Conservation (phyloP, 345 rosid species). For the Eucalyptus microcorys region DNA sequence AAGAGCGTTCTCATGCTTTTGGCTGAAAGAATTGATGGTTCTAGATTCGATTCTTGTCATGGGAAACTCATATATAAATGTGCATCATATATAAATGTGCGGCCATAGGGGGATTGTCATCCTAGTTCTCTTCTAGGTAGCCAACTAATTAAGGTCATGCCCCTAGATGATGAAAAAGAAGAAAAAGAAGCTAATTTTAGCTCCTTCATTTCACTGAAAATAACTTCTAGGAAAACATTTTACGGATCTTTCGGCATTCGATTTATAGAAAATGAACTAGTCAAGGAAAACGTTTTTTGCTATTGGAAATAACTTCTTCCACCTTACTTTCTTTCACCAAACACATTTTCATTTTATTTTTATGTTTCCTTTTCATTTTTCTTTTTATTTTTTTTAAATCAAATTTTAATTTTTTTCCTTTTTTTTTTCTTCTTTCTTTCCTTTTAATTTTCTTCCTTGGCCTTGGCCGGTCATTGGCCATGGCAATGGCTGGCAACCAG, state of each 20-base stretch:
- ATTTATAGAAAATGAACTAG: fast-evolving
- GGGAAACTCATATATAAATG: neutral
- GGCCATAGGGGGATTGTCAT: neutral
- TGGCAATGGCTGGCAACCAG: fast-evolving
- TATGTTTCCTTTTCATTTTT: too few relatives aligned
- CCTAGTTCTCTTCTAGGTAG: neutral
- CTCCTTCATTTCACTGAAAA: too few relatives aligned
- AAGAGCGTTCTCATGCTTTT: neutral
- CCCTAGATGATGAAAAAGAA: too few relatives aligned
- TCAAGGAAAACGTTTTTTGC: fast-evolving
- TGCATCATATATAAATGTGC: too few relatives aligned
- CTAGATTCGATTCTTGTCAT: fast-evolving
- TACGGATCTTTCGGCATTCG: fast-evolving
- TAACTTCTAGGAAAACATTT: fast-evolving
- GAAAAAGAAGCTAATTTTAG: too few relatives aligned
- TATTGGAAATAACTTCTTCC: too few relatives aligned
- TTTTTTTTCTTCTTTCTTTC: too few relatives aligned
- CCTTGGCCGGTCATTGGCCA: fast-evolving
- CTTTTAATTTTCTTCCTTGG: too few relatives aligned
- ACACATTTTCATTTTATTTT: too few relatives aligned
- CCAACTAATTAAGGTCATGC: neutral
- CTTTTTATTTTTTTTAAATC: too few relatives aligned
- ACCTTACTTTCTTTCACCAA: too few relatives aligned
- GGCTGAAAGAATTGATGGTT: neutral
- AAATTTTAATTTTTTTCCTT: fast-evolving